These are phyloP conservation scores for Zymoseptoria ardabiliae DNA, from an alignment of 2,329 filamentous ascomycete species.

Conservation along the genomic window DNA sequence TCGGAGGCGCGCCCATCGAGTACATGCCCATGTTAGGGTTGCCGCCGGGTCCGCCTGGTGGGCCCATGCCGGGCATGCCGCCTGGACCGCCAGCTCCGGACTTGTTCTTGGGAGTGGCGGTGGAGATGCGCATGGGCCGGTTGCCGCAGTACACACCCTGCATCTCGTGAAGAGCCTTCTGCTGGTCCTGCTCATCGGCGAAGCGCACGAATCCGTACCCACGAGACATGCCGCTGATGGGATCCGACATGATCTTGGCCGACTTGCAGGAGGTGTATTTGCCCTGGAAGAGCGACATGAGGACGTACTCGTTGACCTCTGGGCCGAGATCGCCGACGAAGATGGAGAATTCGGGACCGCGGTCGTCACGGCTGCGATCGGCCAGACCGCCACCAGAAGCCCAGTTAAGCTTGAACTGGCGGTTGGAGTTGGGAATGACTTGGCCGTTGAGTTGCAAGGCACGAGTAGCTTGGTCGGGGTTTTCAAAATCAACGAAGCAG, in stretches of 20 bases:
- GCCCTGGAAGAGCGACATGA: slow-evolving; percentile 93
- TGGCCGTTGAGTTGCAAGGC: slow-evolving; percentile 84
- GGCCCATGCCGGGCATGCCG: slow-evolving; percentile 51
- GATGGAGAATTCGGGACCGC: slow-evolving; percentile 91
- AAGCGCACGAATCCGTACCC: slow-evolving; percentile 98
- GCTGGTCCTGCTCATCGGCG: slow-evolving; percentile 89
- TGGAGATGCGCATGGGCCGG: slow-evolving; percentile 96
- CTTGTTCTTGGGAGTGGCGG: slow-evolving; percentile 93
- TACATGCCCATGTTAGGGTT: slow-evolving; percentile 56
- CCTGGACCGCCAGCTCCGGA: slow-evolving; percentile 42
- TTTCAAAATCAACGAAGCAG: slow-evolving; percentile 92
- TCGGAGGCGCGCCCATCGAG: slow-evolving; percentile 61
- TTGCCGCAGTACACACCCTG: slow-evolving; percentile 99
- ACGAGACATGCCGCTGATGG: slow-evolving; percentile 93
- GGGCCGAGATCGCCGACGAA: slow-evolving; percentile 97
- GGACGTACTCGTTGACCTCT: slow-evolving; percentile 96
- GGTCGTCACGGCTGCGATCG: slow-evolving; percentile 90
- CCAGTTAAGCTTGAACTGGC: slow-evolving; percentile 99
- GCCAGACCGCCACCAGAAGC: slow-evolving; percentile 91
- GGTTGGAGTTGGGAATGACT: slow-evolving; percentile 85
- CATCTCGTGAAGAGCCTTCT: slow-evolving; percentile 94
- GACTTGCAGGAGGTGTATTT: slow-evolving; percentile 97
- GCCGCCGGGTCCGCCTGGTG: slow-evolving; percentile 43
- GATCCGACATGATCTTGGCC: slow-evolving; percentile 99
- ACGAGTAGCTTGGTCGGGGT: slow-evolving; percentile 78